phyloP scores from a whole-genome alignment of 2,329 filamentous ascomycete species.

The Cercospora sp. region DNA sequence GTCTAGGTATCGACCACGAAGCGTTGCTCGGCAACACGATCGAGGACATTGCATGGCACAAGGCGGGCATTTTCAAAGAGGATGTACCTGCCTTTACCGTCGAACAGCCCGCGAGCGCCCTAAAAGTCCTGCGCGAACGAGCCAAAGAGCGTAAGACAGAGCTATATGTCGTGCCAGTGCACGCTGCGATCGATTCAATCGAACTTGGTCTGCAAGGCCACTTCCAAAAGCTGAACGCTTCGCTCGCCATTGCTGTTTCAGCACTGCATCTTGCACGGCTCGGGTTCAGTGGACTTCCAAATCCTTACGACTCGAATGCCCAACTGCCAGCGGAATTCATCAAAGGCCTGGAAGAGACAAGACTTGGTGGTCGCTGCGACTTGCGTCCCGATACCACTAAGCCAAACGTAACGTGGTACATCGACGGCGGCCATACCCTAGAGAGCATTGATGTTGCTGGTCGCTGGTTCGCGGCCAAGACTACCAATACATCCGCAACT shows the following conservation, averaged over 20 bases:
- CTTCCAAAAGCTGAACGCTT: conserved; percentile 65
- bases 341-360: conserved; percentile 65
- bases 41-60: conserved; percentile 87
- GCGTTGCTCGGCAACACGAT: conserved; percentile 77
- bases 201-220: conserved; percentile 61
- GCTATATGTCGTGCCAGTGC: conserved; percentile 52
- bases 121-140: conserved; percentile 58
- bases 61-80: conserved; percentile 79
- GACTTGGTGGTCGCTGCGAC: conserved; percentile 77
- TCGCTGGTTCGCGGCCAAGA: conserved; percentile 67
- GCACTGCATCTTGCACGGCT: conserved; percentile 56
- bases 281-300: conserved; percentile 45
- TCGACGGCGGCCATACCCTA: conserved; percentile 85
- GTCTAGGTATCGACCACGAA: conserved; percentile 82
- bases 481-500: conserved; percentile 29
- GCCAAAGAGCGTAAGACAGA: conserved; percentile 53
- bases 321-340: conserved; percentile 62
- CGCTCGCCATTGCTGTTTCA: conserved; percentile 61
- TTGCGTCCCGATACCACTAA: conserved; percentile 56
- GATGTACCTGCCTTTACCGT: conserved; percentile 65
- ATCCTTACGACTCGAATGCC: conserved; percentile 43
- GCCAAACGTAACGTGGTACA: conserved; percentile 66
- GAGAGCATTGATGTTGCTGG: conserved; percentile 78
- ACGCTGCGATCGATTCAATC: conserved; percentile 52
- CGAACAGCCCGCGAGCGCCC: conserved; percentile 56